phyloP scores from a whole-genome alignment of 805 yeast genomes.

The Starmerella sirachaensis region DNA sequence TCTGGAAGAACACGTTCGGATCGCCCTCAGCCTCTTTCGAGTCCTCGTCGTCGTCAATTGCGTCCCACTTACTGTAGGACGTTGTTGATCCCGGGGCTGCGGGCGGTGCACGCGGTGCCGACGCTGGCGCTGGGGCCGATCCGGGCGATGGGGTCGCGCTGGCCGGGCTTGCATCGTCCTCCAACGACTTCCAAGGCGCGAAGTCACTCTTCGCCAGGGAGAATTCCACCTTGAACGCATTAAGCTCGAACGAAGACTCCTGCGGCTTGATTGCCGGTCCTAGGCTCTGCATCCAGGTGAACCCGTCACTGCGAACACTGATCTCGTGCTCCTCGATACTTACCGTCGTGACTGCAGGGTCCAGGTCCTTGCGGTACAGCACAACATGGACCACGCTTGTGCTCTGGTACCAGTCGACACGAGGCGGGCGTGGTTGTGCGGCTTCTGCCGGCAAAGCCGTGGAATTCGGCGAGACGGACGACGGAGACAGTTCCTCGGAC shows the following conservation, averaged over 20 bases:
- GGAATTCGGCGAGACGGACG: background rate
- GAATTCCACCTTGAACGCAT: slow-evolving; percentile 66
- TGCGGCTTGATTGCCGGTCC: slow-evolving; percentile 41
- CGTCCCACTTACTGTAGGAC: slow-evolving; percentile 60
- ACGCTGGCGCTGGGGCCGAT: background rate
- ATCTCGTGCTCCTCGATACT: slow-evolving; percentile 23
- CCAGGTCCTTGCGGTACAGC: slow-evolving; percentile 56
- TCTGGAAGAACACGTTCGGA: slow-evolving; percentile 53
- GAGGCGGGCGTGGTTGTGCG: slow-evolving; percentile 7
- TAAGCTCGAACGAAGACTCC: slow-evolving; percentile 39
- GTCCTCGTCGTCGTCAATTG: slow-evolving; percentile 31
- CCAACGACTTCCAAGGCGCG: slow-evolving; percentile 10
- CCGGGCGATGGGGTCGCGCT: too few species aligned
- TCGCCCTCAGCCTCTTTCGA: slow-evolving; percentile 36
- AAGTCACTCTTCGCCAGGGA: slow-evolving; percentile 38
- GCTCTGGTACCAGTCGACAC: slow-evolving; percentile 65
- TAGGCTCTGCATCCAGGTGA: slow-evolving; percentile 45
- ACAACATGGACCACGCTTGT: slow-evolving; percentile 46
- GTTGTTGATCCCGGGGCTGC: background rate
- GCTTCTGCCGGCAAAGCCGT: background rate
- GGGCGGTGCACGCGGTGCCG: background rate
- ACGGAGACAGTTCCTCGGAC: background rate
- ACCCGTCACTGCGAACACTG: slow-evolving; percentile 6
- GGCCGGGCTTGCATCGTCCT: background rate
- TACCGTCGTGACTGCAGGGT: slow-evolving; percentile 37